These are phyloP conservation scores for Corynespora cassiicola DNA, from an alignment of 2,329 filamentous ascomycete species.

Conservation along the genomic window DNA sequence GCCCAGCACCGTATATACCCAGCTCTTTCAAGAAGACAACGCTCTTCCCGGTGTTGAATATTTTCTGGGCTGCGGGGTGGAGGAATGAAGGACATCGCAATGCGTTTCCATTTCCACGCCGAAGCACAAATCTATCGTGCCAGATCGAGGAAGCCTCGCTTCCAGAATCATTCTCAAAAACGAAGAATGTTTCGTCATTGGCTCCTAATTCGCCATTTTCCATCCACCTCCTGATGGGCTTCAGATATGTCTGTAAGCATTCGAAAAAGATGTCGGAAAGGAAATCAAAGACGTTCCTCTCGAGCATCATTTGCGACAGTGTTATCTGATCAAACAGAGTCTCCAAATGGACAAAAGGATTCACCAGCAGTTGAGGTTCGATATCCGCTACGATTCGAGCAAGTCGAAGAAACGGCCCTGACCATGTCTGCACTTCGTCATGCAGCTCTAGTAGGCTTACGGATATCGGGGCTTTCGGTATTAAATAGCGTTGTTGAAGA, in stretches of 20 bases:
- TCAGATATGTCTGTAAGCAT: slow-evolving; percentile 82
- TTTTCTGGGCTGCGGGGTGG: slow-evolving; percentile 69
- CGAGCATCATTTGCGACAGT: slow-evolving; percentile 72
- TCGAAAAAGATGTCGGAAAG: slow-evolving; percentile 76
- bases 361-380: slow-evolving; percentile 46
- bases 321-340: slow-evolving; percentile 75
- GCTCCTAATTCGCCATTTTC: slow-evolving; percentile 73
- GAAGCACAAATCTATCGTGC: slow-evolving; percentile 75
- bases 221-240: slow-evolving; percentile 85
- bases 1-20: slow-evolving; percentile 55
- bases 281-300: slow-evolving; percentile 66
- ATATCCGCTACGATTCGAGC: slow-evolving; percentile 68
- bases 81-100: slow-evolving; percentile 79
- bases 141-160: slow-evolving; percentile 73
- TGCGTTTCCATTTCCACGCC: slow-evolving; percentile 63
- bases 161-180: slow-evolving; percentile 64
- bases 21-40: slow-evolving; percentile 82
- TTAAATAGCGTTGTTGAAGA: slow-evolving; percentile 68
- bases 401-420: slow-evolving; percentile 66
- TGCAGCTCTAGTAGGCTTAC: slow-evolving; percentile 72
- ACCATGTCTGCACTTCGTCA: slow-evolving; percentile 60
- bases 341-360: slow-evolving; percentile 78
- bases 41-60: slow-evolving; percentile 89
- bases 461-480: slow-evolving; percentile 59
- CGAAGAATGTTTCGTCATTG: slow-evolving; percentile 76